Conservation (phyloP, 73 alveolate genomes). For the Diophrys sp. region DNA sequence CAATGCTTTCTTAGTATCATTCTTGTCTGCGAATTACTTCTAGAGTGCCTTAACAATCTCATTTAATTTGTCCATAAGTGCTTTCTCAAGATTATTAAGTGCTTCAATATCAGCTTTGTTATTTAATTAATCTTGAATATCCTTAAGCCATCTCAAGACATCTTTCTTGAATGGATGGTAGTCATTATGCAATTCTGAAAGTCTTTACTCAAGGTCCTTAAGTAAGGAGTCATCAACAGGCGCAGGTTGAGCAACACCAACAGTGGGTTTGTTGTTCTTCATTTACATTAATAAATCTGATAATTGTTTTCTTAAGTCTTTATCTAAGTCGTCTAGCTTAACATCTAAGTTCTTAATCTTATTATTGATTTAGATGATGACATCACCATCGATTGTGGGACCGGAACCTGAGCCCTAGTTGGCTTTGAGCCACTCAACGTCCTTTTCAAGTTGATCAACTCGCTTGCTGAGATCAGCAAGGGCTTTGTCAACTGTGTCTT, state of each 20-base stretch:
- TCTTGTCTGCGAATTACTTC: constrained; percentile 89
- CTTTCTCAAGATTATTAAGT: constrained; percentile 34
- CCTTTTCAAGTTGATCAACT: constrained; percentile 14
- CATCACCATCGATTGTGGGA: background rate
- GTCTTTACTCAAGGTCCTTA: constrained; percentile 64
- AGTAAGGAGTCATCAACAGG: constrained; percentile 13
- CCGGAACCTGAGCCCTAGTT: background rate
- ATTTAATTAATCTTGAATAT: constrained; percentile 8
- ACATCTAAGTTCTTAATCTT: background rate
- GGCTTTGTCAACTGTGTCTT: constrained; percentile 5
- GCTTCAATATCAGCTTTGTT: constrained; percentile 37
- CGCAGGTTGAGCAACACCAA: background rate
- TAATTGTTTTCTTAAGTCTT: background rate
- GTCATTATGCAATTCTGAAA: constrained; percentile 56
- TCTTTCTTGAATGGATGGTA: constrained; percentile 71
- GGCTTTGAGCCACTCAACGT: background rate
- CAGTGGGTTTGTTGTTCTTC: background rate
- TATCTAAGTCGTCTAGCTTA: background rate
- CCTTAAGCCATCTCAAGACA: constrained; percentile 31
- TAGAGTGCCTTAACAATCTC: constrained; percentile 47
- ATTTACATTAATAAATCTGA: background rate
- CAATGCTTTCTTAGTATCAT: constrained; percentile 86
- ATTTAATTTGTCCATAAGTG: constrained; percentile 25
- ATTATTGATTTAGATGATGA: background rate
- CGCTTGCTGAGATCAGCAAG: constrained; percentile 9